phyloP scores from a whole-genome alignment of 108 stramenopile species.

The Parmales sp. region DNA sequence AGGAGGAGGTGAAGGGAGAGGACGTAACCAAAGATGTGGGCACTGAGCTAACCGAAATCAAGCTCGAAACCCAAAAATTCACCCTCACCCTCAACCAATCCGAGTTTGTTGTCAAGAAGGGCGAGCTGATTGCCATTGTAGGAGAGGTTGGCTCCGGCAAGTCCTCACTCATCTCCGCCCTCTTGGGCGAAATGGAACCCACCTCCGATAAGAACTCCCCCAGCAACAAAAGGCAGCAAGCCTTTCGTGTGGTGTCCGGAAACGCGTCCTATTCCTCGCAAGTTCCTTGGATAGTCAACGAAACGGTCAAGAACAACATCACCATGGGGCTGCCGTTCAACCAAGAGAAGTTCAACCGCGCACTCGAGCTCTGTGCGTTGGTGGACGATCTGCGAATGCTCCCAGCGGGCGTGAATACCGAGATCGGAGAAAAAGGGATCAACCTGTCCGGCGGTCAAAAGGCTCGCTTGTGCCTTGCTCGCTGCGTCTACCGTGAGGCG shows the following conservation, averaged over 20 bases:
- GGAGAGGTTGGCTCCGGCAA: constrained; percentile 78
- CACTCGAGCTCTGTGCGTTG: constrained; percentile 61
- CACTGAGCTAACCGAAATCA: not conserved
- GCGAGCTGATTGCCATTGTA: constrained; percentile 69
- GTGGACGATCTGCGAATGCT: constrained; percentile 58
- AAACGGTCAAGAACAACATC: constrained; percentile 84
- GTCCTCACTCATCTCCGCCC: constrained; percentile 50
- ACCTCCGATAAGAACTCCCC: constrained; percentile 14
- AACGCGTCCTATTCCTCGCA: constrained; percentile 70
- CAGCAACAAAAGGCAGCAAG: too few relatives aligned
- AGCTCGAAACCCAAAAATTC: not conserved
- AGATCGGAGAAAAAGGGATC: constrained; percentile 88
- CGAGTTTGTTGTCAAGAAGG: constrained; percentile 18
- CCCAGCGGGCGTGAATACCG: constrained; percentile 61
- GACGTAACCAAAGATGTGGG: not conserved
- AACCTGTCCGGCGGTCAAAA: constrained; percentile 73
- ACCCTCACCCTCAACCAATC: too few relatives aligned
- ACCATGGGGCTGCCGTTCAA: constrained; percentile 69
- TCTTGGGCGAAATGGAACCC: constrained; percentile 58
- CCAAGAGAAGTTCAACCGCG: constrained; percentile 56
- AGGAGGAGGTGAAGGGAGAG: not conserved
- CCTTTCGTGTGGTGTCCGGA: constrained; percentile 23
- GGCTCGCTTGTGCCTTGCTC: constrained; percentile 50
- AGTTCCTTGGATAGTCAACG: constrained; percentile 83
- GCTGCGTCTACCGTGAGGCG: constrained; percentile 68